Percentiles rank a stretch among this genome's conserved stretches.
Conservation (phyloP, 208 protist species). For the Trypanosoma lewisi region DNA sequence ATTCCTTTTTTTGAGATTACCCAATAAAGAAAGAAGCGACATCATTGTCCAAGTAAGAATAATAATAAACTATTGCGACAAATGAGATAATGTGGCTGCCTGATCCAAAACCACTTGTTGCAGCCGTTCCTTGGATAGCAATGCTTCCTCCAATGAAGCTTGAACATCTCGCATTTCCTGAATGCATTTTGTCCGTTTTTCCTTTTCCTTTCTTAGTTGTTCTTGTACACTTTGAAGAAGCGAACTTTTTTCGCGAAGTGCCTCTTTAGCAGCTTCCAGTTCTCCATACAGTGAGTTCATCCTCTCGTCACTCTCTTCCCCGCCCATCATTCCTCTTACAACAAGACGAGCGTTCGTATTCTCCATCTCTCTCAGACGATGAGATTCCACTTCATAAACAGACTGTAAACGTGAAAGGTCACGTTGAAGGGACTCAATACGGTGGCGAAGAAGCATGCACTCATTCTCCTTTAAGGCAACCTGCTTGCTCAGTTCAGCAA, state of each 20-base stretch:
- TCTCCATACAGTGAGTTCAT: slow-evolving; percentile 29
- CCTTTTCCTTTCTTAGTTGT: slow-evolving; percentile 29
- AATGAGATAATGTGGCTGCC: slow-evolving; percentile 59
- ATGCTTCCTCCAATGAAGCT: slow-evolving; percentile 41
- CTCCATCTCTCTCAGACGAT: slow-evolving; percentile 47
- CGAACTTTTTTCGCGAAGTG: slow-evolving; percentile 23
- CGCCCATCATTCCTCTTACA: slow-evolving; percentile 48
- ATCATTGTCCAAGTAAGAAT: neutral
- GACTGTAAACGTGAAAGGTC: slow-evolving; percentile 48
- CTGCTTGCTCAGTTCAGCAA: slow-evolving; percentile 80
- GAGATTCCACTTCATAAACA: slow-evolving; percentile 31
- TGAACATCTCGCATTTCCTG: slow-evolving; percentile 27
- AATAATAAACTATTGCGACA: slow-evolving; percentile 30
- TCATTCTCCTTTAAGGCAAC: slow-evolving; percentile 80
- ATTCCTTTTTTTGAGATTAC: neutral
- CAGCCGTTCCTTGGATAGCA: slow-evolving; percentile 69
- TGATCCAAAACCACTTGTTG: slow-evolving; percentile 80
- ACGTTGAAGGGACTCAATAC: slow-evolving; percentile 50
- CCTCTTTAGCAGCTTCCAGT: slow-evolving; percentile 18
- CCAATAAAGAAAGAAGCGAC: neutral
- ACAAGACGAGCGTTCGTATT: slow-evolving; percentile 73
- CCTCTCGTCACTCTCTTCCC: slow-evolving; percentile 25
- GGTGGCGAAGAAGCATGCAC: slow-evolving; percentile 57
- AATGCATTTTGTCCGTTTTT: slow-evolving; percentile 20
- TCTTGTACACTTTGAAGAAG: slow-evolving; percentile 22